phyloP scores from a whole-genome alignment of 2,329 filamentous ascomycete genomes.

The Alternaria dauci region DNA sequence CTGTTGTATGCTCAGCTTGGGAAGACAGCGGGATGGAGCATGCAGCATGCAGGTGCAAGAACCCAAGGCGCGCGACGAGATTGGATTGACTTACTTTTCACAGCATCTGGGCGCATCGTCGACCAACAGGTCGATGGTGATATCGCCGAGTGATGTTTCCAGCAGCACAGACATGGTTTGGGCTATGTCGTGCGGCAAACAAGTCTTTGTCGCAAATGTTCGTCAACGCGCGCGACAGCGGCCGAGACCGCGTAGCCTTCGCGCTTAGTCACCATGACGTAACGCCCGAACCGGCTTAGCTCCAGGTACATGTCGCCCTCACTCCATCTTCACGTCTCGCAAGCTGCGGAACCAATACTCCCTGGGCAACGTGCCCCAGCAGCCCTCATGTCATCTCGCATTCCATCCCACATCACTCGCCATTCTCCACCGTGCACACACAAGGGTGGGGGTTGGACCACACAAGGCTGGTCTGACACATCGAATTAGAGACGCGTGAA shows the following conservation, averaged over 20 bases:
- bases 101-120: slow-evolving; percentile 90
- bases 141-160: slow-evolving; percentile 91
- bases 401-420: background rate
- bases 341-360: slow-evolving; percentile 15
- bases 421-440: background rate
- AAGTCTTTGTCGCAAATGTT: slow-evolving; percentile 35
- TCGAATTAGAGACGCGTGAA: background rate
- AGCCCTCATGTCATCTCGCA: slow-evolving; percentile 5
- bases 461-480: slow-evolving; percentile 4
- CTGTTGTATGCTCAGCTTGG: slow-evolving; percentile 62
- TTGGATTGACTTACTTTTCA: slow-evolving; percentile 77
- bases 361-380: slow-evolving; percentile 16
- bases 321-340: slow-evolving; percentile 14
- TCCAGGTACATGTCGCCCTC: slow-evolving; percentile 13
- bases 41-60: slow-evolving; percentile 33
- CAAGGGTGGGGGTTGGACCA: background rate
- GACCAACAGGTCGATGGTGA: slow-evolving; percentile 91
- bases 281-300: slow-evolving; percentile 10
- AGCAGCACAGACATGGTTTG: slow-evolving; percentile 85
- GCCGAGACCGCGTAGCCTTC: slow-evolving; percentile 7
- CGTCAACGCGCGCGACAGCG: slow-evolving; percentile 11
- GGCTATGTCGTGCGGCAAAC: slow-evolving; percentile 20
- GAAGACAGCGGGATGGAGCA: slow-evolving; percentile 37
- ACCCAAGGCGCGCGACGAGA: slow-evolving; percentile 23
- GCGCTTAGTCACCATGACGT: slow-evolving; percentile 33